These are phyloP conservation scores for Arthrocladium fulminans DNA, from an alignment of 2,329 filamentous ascomycete species.

Conservation along the genomic window DNA sequence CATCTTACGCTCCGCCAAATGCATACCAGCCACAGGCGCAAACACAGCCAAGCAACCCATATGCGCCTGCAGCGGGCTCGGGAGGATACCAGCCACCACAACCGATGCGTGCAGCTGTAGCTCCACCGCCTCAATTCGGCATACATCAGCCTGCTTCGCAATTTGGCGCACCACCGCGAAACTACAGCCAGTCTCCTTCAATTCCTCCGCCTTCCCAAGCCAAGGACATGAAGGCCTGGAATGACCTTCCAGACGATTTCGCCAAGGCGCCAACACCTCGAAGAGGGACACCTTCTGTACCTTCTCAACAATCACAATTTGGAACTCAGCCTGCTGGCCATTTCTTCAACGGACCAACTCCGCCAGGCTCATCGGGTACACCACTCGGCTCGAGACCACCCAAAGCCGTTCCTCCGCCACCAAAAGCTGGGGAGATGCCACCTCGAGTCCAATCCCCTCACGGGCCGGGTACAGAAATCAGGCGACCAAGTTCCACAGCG, in stretches of 20 bases:
- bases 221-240: slow-evolving; percentile 76
- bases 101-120: slow-evolving; percentile 31
- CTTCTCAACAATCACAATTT: slow-evolving; percentile 59
- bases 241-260: slow-evolving; percentile 80
- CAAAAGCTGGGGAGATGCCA: slow-evolving; percentile 64
- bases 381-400: slow-evolving; percentile 52
- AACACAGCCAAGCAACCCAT: slow-evolving; percentile 25
- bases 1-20: slow-evolving; percentile 40
- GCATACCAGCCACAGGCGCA: slow-evolving; percentile 25
- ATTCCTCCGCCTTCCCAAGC: slow-evolving; percentile 58
- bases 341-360: slow-evolving; percentile 37
- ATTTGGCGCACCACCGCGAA: slow-evolving; percentile 52
- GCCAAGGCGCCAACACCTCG: slow-evolving; percentile 63
- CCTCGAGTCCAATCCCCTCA: slow-evolving; percentile 61
- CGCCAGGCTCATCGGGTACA: slow-evolving; percentile 46
- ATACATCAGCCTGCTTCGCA: slow-evolving; percentile 33
- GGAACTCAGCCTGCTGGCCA: slow-evolving; percentile 31
- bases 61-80: slow-evolving; percentile 27
- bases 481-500: slow-evolving; percentile 47
- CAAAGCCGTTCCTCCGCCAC: slow-evolving; percentile 66
- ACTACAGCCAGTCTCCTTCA: slow-evolving; percentile 56
- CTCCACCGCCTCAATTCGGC: slow-evolving; percentile 34
- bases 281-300: slow-evolving; percentile 61
- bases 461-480: slow-evolving; percentile 30
- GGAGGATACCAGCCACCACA: slow-evolving; percentile 51